Base-by-base conservation (phyloP, 257 asterid species). In the Solanum bulbocastanum region DNA sequence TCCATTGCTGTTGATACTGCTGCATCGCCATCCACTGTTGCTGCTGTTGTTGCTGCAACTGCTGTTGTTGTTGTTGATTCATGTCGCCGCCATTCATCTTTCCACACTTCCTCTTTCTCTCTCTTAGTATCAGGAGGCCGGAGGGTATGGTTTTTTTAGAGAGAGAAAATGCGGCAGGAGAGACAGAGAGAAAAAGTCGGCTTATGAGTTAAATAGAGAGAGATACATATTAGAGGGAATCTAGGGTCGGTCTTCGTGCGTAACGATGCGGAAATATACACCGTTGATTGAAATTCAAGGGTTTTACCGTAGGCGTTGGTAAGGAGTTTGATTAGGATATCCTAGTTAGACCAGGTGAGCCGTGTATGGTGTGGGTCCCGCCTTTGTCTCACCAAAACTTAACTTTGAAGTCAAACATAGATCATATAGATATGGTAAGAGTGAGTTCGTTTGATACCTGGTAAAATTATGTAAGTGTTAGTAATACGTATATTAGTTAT, bases 21-120 rank as follows among this genome's bases (percentile, higher is more conserved):
- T 94, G 98, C 98, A 94, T 94, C 95, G 98, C 98, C 98, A 96
- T 91, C 84, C 95, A 97, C 87, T 93, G 95, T 8, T 96, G 98
- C 14, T 56, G 98, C 25, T 93, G 97, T 32, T 90, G 95, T 5
- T 93, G 92, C 13, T 88, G 92, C 20, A 84, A 71, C 23, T 58
- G 68, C 2, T 56, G 65, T 56, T 86, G 83, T 32, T 44, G 83
- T n/a, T 69, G 88, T 27, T 86, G 88, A 39, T 52, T 86, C 74
- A 62, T 52, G 37, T 86, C 88, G 13, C 74, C 88, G 13, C 74
- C 84, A 23, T 86, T 73, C 88, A 86, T 86, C 5, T 66, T 86
- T 22, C 56, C n/a, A 40, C 83, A 72, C 84, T 79, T 15, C 39
- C 84, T 79, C 40, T 71, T 33, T 33, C 79, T 33, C 79, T 71